phyloP scores from a whole-genome alignment of 2,329 filamentous ascomycete genomes.

The Zopfia rhizophila region DNA sequence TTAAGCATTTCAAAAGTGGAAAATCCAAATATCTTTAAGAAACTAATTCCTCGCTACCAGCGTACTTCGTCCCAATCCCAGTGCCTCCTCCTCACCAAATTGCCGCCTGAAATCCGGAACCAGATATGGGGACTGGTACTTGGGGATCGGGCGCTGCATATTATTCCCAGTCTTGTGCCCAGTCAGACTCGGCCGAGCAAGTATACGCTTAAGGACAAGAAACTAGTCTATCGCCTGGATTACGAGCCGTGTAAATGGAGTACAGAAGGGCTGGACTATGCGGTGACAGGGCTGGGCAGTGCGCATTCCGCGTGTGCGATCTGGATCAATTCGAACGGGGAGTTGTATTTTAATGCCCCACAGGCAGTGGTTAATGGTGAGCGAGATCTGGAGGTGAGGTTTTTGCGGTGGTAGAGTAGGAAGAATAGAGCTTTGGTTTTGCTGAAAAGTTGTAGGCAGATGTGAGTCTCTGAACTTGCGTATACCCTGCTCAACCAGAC shows the following conservation, averaged over 20 bases:
- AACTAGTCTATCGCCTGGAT: conserved; percentile 4
- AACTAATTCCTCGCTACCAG: too few relatives aligned
- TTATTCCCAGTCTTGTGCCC: conserved; percentile 11
- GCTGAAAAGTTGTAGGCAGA: conserved; percentile 9
- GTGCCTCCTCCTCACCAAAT: conserved; percentile 8
- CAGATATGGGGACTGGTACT: conserved; percentile 5
- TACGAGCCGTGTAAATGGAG: conserved; percentile 3
- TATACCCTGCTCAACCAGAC: too few relatives aligned
- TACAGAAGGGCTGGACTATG: background rate
- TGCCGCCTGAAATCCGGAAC: conserved; percentile 9
- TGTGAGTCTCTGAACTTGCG: too few relatives aligned
- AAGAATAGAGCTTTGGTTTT: conserved; percentile 4
- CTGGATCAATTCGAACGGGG: conserved; percentile 10
- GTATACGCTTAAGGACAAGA: background rate
- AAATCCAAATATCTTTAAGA: too few relatives aligned
- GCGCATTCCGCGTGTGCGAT: conserved; percentile 3
- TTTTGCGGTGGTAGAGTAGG: conserved; percentile 11
- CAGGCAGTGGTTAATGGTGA: background rate
- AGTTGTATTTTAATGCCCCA: conserved; percentile 8
- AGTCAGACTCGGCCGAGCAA: conserved; percentile 4
- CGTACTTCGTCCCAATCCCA: background rate
- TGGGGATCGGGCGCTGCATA: conserved; percentile 7
- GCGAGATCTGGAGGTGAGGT: conserved; percentile 3
- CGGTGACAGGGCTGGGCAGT: background rate
- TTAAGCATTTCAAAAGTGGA: too few relatives aligned